Conservation (phyloP, 192 early-diverging fungal genomes). For the Podila clonocystis region DNA sequence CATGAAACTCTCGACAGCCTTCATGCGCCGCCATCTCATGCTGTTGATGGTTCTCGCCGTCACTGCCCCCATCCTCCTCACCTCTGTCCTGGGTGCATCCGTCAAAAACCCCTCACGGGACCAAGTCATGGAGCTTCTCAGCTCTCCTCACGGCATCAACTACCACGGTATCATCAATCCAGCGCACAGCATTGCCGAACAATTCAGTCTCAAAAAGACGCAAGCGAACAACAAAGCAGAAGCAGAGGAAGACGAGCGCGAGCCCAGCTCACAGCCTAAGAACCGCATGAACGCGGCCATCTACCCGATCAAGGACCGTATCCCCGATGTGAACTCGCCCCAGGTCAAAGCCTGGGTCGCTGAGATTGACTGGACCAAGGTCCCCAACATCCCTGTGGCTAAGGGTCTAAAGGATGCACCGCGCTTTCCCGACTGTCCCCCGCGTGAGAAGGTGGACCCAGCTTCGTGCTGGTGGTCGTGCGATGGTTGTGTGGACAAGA, state of each 20-base stretch:
- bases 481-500: constrained; percentile 40
- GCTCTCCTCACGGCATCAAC: neutral
- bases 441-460: constrained; percentile 17
- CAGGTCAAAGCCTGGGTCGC: constrained; percentile 41
- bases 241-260: neutral
- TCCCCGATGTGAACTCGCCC: constrained; percentile 50
- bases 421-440: constrained; percentile 45
- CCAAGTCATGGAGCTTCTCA: constrained; percentile 8
- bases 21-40: neutral
- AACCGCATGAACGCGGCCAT: constrained; percentile 12
- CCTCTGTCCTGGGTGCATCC: neutral
- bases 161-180: constrained; percentile 31
- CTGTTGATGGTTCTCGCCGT: neutral
- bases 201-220: neutral
- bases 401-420: constrained; percentile 16
- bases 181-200: neutral
- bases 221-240: neutral
- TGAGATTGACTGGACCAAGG: constrained; percentile 45
- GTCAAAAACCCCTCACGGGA: neutral
- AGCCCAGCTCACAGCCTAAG: neutral
- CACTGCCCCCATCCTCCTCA: neutral
- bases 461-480: constrained; percentile 57
- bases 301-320: constrained; percentile 35
- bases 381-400: constrained; percentile 45
- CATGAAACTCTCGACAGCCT: neutral